Conservation (phyloP, 345 rosid genomes). For the Bruguiera gymnorhiza region DNA sequence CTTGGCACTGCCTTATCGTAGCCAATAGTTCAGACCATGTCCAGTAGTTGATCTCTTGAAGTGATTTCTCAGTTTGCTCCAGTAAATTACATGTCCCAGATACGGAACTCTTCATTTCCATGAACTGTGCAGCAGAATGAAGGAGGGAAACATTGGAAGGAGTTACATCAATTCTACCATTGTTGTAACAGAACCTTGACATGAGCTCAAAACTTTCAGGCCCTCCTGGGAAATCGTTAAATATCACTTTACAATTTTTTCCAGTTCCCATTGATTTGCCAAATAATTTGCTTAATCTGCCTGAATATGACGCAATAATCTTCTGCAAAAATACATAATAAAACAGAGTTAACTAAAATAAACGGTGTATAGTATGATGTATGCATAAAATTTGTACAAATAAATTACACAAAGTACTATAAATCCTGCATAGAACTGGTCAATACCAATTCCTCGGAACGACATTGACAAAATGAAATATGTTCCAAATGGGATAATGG, state of each 20-base stretch:
- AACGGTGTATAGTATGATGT: slow-evolving; percentile 38
- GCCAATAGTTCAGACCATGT: slow-evolving; percentile 74
- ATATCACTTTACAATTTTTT: slow-evolving; percentile 60
- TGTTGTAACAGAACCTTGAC: slow-evolving; percentile 75
- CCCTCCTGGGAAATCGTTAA: slow-evolving; percentile 89
- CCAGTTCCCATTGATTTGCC: slow-evolving; percentile 46
- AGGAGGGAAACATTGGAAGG: slow-evolving; percentile 54
- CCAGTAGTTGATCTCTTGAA: slow-evolving; percentile 67
- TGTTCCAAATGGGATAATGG: not conserved
- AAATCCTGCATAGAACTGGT: not conserved
- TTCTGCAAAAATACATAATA: slow-evolving; percentile 43
- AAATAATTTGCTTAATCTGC: slow-evolving; percentile 56
- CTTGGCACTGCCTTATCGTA: slow-evolving; percentile 66
- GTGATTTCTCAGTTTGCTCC: slow-evolving; percentile 58
- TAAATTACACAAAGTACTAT: not conserved
- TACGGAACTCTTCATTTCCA: slow-evolving; percentile 56
- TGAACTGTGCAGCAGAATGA: slow-evolving; percentile 65
- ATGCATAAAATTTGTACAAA: too few species aligned
- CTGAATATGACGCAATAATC: slow-evolving; percentile 59
- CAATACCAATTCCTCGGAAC: not conserved
- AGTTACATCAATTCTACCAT: slow-evolving; percentile 43
- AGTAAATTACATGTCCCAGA: slow-evolving; percentile 39
- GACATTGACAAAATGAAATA: slow-evolving; percentile 9
- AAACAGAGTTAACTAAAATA: slow-evolving; percentile 20
- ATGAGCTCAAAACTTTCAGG: slow-evolving; percentile 67